Evolutionary conservation across 169 alveolate genomes (phyloP), one percentile per base, ranked within the genome.

Genomic region (Plasmodium knowlesi): DNA sequence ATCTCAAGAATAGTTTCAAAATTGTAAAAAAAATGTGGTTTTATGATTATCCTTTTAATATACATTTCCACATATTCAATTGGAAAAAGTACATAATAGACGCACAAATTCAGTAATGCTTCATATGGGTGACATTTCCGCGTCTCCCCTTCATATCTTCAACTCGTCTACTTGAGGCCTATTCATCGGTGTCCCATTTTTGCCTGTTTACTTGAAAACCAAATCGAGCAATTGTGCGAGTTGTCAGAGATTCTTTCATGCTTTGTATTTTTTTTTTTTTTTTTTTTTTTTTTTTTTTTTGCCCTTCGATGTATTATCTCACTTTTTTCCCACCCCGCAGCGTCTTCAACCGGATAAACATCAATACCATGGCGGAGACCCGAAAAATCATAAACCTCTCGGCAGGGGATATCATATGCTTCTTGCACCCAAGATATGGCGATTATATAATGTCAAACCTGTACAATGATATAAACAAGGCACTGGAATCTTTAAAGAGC

Each of bases 381-480:
- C 50, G 93, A 50, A 95, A 92, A 39, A 92, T 95, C 16, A 61
- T 95, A 50, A 95, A 95, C 43, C 57, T 86, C 16, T 50, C 93
- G 5, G 84, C 93, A 6, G 85, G 93, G 25, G 98, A 97, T 92
- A 94, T 97, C 22, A 95, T 94, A 76, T 97, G 96, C 79, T 97
- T 94, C 86, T 84, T 96, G 82, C 97, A 96, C 74, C 98, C 98
- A 19, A 86, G 97, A 80, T 97, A 96, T 93, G 96, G 97, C 19
- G 98, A 96, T 72, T 97, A 93, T 32, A 80, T 97, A 70, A 81
- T 97, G 93, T 84, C 91, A 73, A 96, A 95, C 50, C 94, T 97
- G 73, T 98, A 96, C 6, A 94, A 93, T 43, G 98, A 97, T 43
- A 67, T 97, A 22, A 96, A 97, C 80, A 82, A 84, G 53, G 96